phyloP scores from a whole-genome alignment of 2,329 filamentous ascomycete genomes.

The Balansia obtecta region DNA sequence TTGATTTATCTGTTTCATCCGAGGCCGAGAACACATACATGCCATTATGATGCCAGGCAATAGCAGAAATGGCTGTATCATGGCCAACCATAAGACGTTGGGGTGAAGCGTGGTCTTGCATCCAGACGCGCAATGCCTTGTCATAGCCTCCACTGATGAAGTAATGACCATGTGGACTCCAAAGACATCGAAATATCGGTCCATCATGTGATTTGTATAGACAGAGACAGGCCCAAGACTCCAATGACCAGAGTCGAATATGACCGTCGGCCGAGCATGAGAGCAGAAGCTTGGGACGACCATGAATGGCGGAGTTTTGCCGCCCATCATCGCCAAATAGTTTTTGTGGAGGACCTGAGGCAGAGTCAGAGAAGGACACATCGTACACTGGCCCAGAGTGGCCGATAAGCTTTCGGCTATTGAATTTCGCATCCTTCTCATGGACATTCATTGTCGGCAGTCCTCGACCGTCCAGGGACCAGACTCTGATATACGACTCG shows the following conservation, averaged over 20 bases:
- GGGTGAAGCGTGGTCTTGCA: slow-evolving; percentile 82
- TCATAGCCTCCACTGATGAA: slow-evolving; percentile 83
- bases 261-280: slow-evolving; percentile 82
- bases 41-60: slow-evolving; percentile 92
- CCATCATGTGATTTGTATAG: slow-evolving; percentile 89
- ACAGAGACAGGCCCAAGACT: slow-evolving; percentile 84
- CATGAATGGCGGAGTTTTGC: slow-evolving; percentile 31
- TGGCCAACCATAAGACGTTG: slow-evolving; percentile 84
- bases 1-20: slow-evolving; percentile 72
- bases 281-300: slow-evolving; percentile 61
- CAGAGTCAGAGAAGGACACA: slow-evolving; percentile 71
- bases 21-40: slow-evolving; percentile 89
- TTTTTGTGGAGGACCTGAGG: slow-evolving; percentile 38
- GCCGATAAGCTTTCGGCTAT: slow-evolving; percentile 65
- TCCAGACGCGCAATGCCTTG: slow-evolving; percentile 82
- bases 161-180: slow-evolving; percentile 91
- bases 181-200: slow-evolving; percentile 77
- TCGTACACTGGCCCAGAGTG: slow-evolving; percentile 84
- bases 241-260: slow-evolving; percentile 83
- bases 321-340: slow-evolving; percentile 38
- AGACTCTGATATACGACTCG: slow-evolving; percentile 92
- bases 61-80: slow-evolving; percentile 79
- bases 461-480: slow-evolving; percentile 77
- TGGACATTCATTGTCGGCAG: slow-evolving; percentile 53
- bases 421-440: slow-evolving; percentile 47